Percentiles rank a stretch among this genome's conserved stretches.
Conservation (phyloP, 805 yeast species). For the Metschnikowia bowlesiae region DNA sequence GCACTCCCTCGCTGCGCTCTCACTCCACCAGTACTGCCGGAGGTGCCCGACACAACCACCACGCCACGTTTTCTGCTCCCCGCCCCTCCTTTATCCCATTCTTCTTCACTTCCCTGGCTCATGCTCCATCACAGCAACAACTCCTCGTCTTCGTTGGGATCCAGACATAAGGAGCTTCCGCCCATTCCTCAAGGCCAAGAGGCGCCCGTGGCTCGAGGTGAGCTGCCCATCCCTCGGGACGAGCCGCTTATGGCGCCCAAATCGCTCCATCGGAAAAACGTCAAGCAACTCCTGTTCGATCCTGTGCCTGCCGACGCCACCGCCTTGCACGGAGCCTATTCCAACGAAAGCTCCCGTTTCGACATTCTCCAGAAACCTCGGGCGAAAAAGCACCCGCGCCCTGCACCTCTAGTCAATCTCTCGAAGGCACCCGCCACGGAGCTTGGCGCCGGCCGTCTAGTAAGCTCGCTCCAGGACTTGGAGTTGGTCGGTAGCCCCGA, state of each 20-base stretch:
- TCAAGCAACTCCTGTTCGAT: conserved; percentile 28
- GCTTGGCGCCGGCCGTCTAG: conserved; percentile 1
- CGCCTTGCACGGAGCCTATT: neutral
- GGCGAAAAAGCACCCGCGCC: conserved; percentile 21
- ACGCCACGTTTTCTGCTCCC: neutral
- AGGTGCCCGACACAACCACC: neutral
- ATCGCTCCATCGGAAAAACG: conserved; percentile 37
- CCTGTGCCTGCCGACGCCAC: conserved; percentile 2
- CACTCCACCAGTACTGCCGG: neutral
- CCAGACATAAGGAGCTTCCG: conserved; percentile 38
- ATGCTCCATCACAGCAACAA: neutral
- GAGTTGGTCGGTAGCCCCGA: conserved; percentile 4
- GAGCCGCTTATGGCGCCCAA: conserved; percentile 30
- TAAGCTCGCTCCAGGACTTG: conserved; percentile 6
- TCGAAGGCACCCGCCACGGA: conserved; percentile 2
- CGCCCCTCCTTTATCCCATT: neutral
- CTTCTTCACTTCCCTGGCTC: neutral
- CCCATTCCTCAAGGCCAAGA: conserved; percentile 27
- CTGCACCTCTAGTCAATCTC: conserved; percentile 29
- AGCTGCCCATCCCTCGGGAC: conserved; percentile 1
- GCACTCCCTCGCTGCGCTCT: neutral
- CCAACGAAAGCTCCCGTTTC: conserved; percentile 7
- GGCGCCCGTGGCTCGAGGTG: neutral
- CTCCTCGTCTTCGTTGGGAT: neutral
- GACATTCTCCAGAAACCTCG: conserved; percentile 16